Conservation (phyloP, 2,329 filamentous ascomycete genomes). For the Cordyceps pruinosa region DNA sequence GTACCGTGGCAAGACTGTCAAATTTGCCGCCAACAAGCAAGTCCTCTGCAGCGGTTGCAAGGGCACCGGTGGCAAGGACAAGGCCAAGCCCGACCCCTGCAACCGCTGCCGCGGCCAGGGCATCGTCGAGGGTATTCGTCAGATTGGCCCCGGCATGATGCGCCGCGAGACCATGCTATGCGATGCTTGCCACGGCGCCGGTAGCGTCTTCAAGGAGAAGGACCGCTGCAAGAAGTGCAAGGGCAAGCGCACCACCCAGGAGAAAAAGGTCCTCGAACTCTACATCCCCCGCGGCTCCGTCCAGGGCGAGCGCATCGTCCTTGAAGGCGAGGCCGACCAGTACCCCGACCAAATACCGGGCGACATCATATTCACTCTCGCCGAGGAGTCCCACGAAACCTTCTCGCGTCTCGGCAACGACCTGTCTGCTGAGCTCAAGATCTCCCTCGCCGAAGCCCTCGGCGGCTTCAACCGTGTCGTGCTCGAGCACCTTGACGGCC, state of each 20-base stretch:
- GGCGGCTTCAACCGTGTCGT: conserved; percentile 87
- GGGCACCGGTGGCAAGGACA: conserved; percentile 84
- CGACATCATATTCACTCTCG: conserved; percentile 84
- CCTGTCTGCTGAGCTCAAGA: conserved; percentile 70
- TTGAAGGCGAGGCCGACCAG: conserved; percentile 93
- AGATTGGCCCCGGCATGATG: conserved; percentile 80
- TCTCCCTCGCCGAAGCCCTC: conserved; percentile 78
- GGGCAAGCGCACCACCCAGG: conserved; percentile 75
- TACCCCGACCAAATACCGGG: conserved; percentile 81
- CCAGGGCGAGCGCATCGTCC: conserved; percentile 81
- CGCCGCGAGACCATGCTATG: conserved; percentile 75
- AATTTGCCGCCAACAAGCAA: conserved; percentile 93
- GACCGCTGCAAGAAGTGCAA: conserved; percentile 99
- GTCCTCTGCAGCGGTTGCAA: conserved; percentile 83
- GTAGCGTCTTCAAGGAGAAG: conserved; percentile 86
- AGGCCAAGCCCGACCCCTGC: conserved; percentile 77
- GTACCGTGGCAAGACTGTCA: conserved; percentile 97
- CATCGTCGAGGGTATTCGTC: conserved; percentile 67
- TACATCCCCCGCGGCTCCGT: conserved; percentile 86
- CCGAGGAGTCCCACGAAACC: conserved; percentile 71
- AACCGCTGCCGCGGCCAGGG: conserved; percentile 78
- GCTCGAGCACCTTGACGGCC: conserved; percentile 84
- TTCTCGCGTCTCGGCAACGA: conserved; percentile 83
- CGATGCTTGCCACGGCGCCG: conserved; percentile 76
- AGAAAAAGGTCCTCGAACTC: conserved; percentile 91